Percentiles rank a stretch among this genome's conserved stretches.
Conservation (phyloP, 768 basidiomycete genomes). For the Podaxis sp. region DNA sequence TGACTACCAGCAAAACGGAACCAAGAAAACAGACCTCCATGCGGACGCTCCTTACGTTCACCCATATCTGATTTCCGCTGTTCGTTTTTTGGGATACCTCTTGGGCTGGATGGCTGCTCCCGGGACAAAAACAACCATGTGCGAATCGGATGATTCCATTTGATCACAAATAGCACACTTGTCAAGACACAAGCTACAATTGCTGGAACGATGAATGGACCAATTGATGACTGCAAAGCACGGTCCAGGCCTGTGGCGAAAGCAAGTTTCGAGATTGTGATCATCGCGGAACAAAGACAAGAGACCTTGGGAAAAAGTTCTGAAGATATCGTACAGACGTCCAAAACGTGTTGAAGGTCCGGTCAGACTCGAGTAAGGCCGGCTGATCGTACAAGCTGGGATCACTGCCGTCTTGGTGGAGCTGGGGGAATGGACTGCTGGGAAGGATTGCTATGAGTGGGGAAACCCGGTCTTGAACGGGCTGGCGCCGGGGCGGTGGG, state of each 20-base stretch:
- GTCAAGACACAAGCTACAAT: conserved; percentile 2
- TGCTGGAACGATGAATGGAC: background rate
- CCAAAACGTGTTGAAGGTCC: background rate
- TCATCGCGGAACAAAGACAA: background rate
- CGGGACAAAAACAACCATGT: background rate
- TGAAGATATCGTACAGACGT: background rate
- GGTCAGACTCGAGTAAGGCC: background rate
- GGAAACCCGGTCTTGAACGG: background rate
- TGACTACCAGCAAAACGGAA: background rate
- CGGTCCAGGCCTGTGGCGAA: background rate
- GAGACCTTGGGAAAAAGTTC: background rate
- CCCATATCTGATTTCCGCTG: background rate
- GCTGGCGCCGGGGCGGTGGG: background rate
- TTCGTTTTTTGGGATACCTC: background rate
- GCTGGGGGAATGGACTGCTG: background rate
- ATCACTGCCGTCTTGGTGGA: background rate
- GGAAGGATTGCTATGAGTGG: background rate
- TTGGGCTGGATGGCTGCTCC: background rate
- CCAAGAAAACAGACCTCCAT: conserved; percentile 2
- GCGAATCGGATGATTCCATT: background rate
- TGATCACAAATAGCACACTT: background rate
- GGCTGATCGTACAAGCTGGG: background rate
- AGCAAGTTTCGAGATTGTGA: background rate
- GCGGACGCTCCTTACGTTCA: background rate
- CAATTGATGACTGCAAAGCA: background rate